Evolutionary conservation across 176 grass and related monocot genomes (phyloP).

Genomic region (Oryza brachyantha): DNA sequence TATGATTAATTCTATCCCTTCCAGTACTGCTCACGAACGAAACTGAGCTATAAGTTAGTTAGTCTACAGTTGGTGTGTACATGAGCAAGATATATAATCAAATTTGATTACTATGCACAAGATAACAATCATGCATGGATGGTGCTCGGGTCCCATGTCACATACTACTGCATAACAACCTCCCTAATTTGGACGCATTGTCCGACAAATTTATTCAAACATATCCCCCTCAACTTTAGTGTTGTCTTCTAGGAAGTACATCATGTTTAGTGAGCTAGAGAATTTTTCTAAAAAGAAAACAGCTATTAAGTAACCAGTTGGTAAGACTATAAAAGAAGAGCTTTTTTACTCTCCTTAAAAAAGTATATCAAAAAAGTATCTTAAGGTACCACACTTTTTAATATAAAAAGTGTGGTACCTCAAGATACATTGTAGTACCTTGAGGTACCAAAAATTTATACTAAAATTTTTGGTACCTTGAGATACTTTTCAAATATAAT

Average conservation of each 20-base stretch:
- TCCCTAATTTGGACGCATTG: constrained; percentile 1
- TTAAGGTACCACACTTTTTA: too few relatives aligned
- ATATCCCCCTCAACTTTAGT: background rate
- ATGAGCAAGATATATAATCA: background rate
- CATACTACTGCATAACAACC: background rate
- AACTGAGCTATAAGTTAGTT: background rate
- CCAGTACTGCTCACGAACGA: background rate
- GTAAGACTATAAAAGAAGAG: too few relatives aligned
- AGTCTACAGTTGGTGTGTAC: background rate
- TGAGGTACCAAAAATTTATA: too few relatives aligned
- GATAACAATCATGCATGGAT: background rate
- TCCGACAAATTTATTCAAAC: background rate
- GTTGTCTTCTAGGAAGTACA: background rate
- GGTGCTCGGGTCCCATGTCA: background rate
- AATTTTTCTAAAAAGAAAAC: too few relatives aligned
- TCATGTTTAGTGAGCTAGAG: too few relatives aligned
- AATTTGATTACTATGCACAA: background rate
- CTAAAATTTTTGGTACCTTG: too few relatives aligned
- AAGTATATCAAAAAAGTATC: too few relatives aligned
- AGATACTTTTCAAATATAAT: too few relatives aligned
- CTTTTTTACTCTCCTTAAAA: too few relatives aligned
- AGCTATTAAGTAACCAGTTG: too few relatives aligned
- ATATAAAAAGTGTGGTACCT: too few relatives aligned
- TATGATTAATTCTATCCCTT: background rate
- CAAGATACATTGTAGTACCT: too few relatives aligned